Conservation (phyloP, 2,329 filamentous ascomycete species). For the Lojkania enalia region DNA sequence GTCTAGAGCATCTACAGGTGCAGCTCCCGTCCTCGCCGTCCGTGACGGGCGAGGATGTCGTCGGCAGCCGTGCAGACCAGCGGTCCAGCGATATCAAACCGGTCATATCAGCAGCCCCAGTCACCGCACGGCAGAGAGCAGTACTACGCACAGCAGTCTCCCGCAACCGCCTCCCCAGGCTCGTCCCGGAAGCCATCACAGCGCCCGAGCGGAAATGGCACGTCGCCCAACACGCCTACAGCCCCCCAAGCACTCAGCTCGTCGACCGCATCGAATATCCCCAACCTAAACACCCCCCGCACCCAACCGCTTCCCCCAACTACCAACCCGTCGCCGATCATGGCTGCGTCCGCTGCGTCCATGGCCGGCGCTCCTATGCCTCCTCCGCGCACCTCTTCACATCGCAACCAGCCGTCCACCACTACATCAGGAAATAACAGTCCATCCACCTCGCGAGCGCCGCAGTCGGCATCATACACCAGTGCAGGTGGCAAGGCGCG, state of each 20-base stretch:
- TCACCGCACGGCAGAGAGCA: conserved; percentile 36
- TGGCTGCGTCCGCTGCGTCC: conserved; percentile 59
- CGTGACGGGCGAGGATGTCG: conserved; percentile 33
- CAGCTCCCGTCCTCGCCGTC: conserved; percentile 9
- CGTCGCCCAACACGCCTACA: conserved; percentile 44
- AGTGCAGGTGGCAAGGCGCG: conserved; percentile 12
- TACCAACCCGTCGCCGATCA: conserved; percentile 48
- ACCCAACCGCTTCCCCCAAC: conserved; percentile 48
- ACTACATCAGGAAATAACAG: conserved; percentile 30
- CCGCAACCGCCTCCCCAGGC: conserved; percentile 37
- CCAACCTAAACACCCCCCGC: conserved; percentile 46
- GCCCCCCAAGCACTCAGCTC: conserved; percentile 41
- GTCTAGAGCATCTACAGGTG: conserved; percentile 6
- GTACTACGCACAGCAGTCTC: conserved; percentile 35
- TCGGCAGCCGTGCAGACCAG: conserved; percentile 42
- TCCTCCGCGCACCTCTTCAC: conserved; percentile 79
- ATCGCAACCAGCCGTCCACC: conserved; percentile 49
- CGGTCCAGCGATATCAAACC: conserved; percentile 29
- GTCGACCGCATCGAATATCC: conserved; percentile 37
- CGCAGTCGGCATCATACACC: conserved; percentile 15
- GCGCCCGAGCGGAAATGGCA: conserved; percentile 45
- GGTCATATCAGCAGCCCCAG: conserved; percentile 34
- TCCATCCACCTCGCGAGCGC: conserved; percentile 26
- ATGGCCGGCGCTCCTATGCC: conserved; percentile 65
- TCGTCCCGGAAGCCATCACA: conserved; percentile 44